Evolutionary conservation across 768 basidiomycete species (phyloP).

Genomic region (Russula olivacea): DNA sequence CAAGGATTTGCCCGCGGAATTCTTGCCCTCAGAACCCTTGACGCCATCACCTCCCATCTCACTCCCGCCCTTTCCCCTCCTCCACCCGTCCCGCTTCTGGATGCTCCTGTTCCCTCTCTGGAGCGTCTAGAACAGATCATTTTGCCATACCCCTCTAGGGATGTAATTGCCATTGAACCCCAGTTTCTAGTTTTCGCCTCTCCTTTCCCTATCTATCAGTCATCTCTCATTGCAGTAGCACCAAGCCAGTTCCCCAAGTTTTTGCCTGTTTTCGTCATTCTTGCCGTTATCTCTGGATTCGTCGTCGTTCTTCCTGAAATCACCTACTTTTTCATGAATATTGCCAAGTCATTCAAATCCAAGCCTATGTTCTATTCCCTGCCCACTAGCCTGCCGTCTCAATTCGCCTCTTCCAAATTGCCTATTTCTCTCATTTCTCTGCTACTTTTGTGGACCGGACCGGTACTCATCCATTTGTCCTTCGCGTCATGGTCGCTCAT

Average conservation of each 20-base stretch:
- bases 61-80: constrained; percentile 1
- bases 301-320: background rate
- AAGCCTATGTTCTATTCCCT: background rate
- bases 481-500: background rate
- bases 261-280: background rate
- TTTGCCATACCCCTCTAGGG: background rate
- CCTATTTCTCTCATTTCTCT: background rate
- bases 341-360: background rate
- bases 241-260: background rate
- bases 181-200: background rate
- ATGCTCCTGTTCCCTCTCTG: background rate
- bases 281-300: constrained; percentile 1
- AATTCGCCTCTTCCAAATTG: background rate
- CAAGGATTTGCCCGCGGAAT: constrained; percentile 8
- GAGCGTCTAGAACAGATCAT: background rate
- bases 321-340: background rate
- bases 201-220: constrained; percentile 2
- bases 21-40: constrained; percentile 10
- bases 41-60: background rate
- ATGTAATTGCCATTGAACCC: background rate
- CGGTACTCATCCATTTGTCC: background rate
- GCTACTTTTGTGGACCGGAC: constrained; percentile 8
- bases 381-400: background rate
- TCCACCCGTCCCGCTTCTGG: background rate
- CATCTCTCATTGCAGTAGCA: background rate